Percentiles rank a stretch among this genome's conserved stretches.
phyloP scores from a whole-genome alignment of 495 filamentous ascomycete genomes.

The Hyaloscypha bicolor region DNA sequence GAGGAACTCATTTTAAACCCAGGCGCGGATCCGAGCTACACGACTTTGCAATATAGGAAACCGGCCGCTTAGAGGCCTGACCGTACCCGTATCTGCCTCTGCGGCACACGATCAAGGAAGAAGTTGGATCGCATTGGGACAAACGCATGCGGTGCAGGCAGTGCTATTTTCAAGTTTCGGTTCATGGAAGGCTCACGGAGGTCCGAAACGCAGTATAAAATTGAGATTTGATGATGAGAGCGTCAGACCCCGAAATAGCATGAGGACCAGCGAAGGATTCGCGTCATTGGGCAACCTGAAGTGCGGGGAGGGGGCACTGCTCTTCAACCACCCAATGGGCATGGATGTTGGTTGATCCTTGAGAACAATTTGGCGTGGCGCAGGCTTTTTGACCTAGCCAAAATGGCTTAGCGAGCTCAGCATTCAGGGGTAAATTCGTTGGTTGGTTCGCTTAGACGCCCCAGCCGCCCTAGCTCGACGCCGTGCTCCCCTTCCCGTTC shows the following conservation, averaged over 20 bases:
- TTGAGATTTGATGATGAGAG: neutral
- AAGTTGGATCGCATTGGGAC: neutral
- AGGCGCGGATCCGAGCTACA: constrained; percentile 4
- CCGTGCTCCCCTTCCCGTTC: no score
- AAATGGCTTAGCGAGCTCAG: no score
- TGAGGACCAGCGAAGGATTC: neutral
- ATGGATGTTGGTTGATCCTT: no score
- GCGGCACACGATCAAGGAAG: neutral
- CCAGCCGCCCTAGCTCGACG: no score
- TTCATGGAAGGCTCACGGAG: neutral
- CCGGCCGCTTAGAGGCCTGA: neutral
- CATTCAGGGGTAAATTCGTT: no score
- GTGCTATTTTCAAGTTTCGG: neutral
- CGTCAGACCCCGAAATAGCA: constrained; percentile 1
- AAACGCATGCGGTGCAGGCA: neutral
- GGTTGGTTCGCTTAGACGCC: no score
- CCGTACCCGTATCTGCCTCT: neutral
- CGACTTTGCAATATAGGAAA: neutral
- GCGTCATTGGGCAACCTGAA: neutral
- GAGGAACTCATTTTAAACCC: neutral
- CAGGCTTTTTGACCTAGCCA: no score
- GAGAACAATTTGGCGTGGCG: no score
- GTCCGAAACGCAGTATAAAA: neutral
- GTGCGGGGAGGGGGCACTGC: no score
- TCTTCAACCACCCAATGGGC: no score